Conservation (phyloP, 495 filamentous ascomycete genomes). For the Entonaema liquescens region DNA sequence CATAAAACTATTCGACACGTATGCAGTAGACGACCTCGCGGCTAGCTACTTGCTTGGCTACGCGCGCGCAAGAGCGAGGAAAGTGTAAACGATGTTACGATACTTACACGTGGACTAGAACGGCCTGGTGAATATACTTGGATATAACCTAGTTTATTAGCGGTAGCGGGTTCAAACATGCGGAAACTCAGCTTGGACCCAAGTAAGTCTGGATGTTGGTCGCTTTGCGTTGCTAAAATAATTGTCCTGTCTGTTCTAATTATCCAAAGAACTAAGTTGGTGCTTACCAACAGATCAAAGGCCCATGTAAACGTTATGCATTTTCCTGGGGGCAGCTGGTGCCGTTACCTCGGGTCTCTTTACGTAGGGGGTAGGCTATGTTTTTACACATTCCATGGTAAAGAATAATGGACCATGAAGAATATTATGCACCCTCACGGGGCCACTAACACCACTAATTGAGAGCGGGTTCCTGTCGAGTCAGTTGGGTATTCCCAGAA, state of each 20-base stretch:
- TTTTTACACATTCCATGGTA: conserved; percentile 4
- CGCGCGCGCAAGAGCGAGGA: conserved; percentile 9
- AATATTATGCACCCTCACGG: conserved; percentile 15
- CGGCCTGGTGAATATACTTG: conserved; percentile 2
- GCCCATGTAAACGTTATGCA: conserved; percentile 6
- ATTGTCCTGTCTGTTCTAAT: neutral
- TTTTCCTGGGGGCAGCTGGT: conserved; percentile 23
- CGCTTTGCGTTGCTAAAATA: neutral
- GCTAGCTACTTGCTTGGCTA: conserved; percentile 15
- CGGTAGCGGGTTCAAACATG: conserved; percentile 13
- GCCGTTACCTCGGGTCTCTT: conserved; percentile 31
- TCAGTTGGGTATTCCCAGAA: conserved; percentile 36
- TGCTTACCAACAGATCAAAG: neutral
- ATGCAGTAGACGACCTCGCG: conserved; percentile 9
- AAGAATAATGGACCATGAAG: conserved; percentile 1
- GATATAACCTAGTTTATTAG: conserved; percentile 30
- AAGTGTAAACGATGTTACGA: conserved; percentile 16
- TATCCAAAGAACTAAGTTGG: conserved; percentile 1
- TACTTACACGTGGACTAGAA: conserved; percentile 24
- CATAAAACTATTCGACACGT: conserved; percentile 1
- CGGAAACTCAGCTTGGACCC: conserved; percentile 4
- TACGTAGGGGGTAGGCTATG: conserved; percentile 5
- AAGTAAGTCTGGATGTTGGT: neutral
- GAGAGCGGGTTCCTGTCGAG: conserved; percentile 23
- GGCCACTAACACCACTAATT: conserved; percentile 11